Percentiles rank a stretch among this genome's conserved stretches.
Evolutionary conservation across 164 flowering plant species (phyloP).

Genomic region (Vitis riparia): DNA sequence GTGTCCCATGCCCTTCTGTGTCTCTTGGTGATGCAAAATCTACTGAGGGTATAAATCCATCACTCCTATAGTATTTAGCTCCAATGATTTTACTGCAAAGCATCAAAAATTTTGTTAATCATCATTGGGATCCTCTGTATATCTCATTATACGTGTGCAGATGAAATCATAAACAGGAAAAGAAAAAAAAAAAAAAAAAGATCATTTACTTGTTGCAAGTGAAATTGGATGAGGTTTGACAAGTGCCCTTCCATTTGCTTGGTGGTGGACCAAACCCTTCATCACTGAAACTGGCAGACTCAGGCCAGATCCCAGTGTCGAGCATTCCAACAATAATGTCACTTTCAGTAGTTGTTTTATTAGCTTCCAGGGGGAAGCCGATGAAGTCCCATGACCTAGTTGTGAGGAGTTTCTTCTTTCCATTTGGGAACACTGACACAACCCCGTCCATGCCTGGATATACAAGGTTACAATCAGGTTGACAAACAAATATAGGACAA

Average conservation of each 20-base stretch:
- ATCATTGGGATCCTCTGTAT: too few species aligned
- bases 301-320: background rate
- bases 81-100: conserved; percentile 13
- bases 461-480: background rate
- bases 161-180: too few species aligned
- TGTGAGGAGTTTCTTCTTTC: background rate
- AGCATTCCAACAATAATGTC: conserved; percentile 14
- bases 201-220: conserved; percentile 22
- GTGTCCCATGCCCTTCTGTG: conserved; percentile 28
- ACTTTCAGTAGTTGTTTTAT: conserved; percentile 5
- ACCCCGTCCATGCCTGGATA: conserved; percentile 1
- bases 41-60: background rate
- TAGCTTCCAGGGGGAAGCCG: conserved; percentile 9
- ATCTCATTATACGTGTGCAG: too few species aligned
- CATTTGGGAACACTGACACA: conserved; percentile 3
- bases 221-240: conserved; percentile 5
- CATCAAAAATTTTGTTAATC: background rate
- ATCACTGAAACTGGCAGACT: conserved; percentile 14
- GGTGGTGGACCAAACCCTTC: conserved; percentile 19
- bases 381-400: conserved; percentile 27
- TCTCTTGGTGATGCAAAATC: conserved; percentile 16
- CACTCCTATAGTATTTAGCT: conserved; percentile 5
- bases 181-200: too few species aligned
- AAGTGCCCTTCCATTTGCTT: conserved; percentile 19
- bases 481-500: background rate